Evolutionary conservation across 2,329 filamentous ascomycete genomes (phyloP), one percentile per base, ranked within the genome.

Genomic region (Verticillium nubilum): DNA sequence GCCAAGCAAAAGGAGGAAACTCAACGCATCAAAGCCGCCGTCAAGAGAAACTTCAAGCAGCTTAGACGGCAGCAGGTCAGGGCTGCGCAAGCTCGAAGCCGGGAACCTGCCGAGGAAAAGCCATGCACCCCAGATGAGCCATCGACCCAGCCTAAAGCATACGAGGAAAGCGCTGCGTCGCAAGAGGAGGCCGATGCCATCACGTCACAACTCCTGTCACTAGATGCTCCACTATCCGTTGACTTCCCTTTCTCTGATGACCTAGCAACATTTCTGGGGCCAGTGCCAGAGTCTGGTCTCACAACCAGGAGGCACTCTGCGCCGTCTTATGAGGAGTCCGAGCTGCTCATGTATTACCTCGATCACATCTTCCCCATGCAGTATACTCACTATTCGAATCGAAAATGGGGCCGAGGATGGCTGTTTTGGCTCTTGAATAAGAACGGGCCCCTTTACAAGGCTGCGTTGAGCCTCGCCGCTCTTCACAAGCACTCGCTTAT

Each of bases 321-420:
- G 42, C 42, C 42, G 3, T 47, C 42, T 19, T 29, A 54, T 31
- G 42, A 67, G 25, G 68, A 70, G 54, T 65, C 68, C 1, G 67
- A 70, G 47, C 65, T 69, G 5, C 58, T 70, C 4, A 63, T 68
- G 12, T 64, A 70, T 27, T 70, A 69, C 53, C 53, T 70, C 4
- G 68, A 70, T 29, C 68, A 69, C 28, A 68, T 70, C 15, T 69
- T 70, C 29, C 67, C 66, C 0, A 57, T 69, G 0, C 67, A 70
- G 31, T 70, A 67, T 31, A 62, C 67, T 0, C 68, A 66, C 33
- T 68, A 70, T 12, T 68, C 68, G 0, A 47, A 47, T 47, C 42
- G 42, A 25, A 47, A 47, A 47, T 47, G 42, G 42, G 42, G 42
- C 13, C 58, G 68, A 47, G 68, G 66, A 0, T 69, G 68, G 68